Base-by-base conservation (phyloP, 805 yeast genomes). In the Ogataea glucozyma region DNA sequence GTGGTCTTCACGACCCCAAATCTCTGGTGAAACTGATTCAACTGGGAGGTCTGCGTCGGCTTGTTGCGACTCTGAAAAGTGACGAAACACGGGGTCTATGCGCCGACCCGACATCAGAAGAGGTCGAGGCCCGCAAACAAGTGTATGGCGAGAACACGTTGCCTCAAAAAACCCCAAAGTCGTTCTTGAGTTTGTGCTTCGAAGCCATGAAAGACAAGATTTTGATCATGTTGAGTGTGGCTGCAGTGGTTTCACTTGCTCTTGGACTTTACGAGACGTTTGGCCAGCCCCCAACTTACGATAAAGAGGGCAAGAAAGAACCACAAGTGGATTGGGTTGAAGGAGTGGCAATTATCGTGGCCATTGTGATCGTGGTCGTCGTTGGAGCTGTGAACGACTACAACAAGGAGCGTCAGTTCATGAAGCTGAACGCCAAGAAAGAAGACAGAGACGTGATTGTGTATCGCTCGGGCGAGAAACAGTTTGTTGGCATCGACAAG, bases 311-410 rank as follows among this genome's bases (percentile, higher is more conserved):
- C 20, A 72, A 79, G 17, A 71, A 79, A 16, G 63, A 81, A 42
- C 97, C 97, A 13, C 78, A 81, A 56, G 95, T 93, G 23, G 96
- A 91, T 57, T 93, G 98, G 97, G 96, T 95, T 36, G 99, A 93
- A 70, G 99, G 99, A 54, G 96, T 90, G 27, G 99, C 99, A 30
- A 93, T 93, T 60, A 78, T 93, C 53, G 85, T 85, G 4, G 99
- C 99, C 16, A 86, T 93, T 18, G 57, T 79, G 4, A 91, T 93
- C 46, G 98, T 93, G 24, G 96, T 91, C 4, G 51, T 88, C 2
- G 99, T 95, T 11, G 96, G 97, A 38, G 93, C 97, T 2, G 84
- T 79, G n/a, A 93, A 93, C 64, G 99, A 93, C 66, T 93, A 85
- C 70, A 97, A 93, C 61, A 95, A 95, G 63, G 99, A 93, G 62